Conservation (phyloP, 192 early-diverging fungal genomes). For the Linnemannia schmuckeri region DNA sequence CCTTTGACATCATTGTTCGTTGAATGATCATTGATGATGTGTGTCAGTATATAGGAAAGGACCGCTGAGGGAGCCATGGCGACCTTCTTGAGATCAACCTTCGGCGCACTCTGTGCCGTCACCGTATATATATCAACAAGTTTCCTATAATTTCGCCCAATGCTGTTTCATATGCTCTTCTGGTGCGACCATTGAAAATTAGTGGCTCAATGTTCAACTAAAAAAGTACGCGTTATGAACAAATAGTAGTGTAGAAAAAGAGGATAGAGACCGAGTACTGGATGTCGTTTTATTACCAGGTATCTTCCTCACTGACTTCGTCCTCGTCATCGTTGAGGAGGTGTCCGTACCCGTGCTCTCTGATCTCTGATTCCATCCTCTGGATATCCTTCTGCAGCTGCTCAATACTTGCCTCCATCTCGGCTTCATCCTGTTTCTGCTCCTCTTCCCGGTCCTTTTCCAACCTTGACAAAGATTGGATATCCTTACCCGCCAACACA, state of each 20-base stretch:
- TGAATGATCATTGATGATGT: not conserved
- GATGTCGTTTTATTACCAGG: not conserved
- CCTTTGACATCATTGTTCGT: not conserved
- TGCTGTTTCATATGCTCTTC: no score
- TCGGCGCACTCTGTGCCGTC: no score
- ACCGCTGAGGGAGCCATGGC: not conserved
- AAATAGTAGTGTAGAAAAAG: no score
- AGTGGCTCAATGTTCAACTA: no score
- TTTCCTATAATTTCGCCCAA: not conserved
- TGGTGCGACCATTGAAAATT: no score
- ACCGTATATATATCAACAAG: no score
- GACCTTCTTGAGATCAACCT: no score
- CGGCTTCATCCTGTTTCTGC: not conserved
- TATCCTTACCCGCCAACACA: not conserved
- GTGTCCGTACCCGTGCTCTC: not conserved
- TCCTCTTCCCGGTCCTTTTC: not conserved
- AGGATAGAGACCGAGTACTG: no score
- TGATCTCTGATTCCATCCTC: not conserved
- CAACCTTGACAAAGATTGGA: not conserved
- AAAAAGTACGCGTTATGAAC: no score
- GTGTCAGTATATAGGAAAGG: not conserved
- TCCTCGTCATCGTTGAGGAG: not conserved
- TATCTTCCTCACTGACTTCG: not conserved
- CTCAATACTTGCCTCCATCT: not conserved
- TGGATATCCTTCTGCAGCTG: not conserved